phyloP scores from a whole-genome alignment of 306 rosid genomes.

The Nissolia schottii region DNA sequence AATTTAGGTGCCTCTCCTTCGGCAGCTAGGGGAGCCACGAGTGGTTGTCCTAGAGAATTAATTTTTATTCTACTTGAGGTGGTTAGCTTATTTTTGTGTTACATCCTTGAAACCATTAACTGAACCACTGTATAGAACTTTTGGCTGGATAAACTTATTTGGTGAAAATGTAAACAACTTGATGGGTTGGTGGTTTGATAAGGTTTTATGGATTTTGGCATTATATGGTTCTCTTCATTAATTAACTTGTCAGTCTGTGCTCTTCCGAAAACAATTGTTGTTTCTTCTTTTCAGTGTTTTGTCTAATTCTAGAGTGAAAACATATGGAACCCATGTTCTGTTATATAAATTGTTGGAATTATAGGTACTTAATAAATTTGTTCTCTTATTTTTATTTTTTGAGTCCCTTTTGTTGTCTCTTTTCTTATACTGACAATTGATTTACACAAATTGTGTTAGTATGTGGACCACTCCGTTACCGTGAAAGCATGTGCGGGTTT shows the following conservation, averaged over 20 bases:
- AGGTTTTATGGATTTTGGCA: background rate
- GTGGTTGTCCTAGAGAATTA: background rate
- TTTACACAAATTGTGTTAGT: constrained; percentile 48
- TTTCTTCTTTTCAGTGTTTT: background rate
- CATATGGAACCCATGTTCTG: background rate
- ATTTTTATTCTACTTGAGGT: background rate
- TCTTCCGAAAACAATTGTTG: background rate
- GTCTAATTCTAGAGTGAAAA: background rate
- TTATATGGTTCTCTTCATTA: background rate
- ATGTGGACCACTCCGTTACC: constrained; percentile 69
- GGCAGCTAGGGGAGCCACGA: background rate
- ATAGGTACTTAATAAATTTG: background rate
- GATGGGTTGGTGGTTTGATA: background rate
- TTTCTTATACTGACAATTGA: constrained; percentile 17
- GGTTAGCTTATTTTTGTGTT: background rate
- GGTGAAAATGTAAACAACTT: background rate
- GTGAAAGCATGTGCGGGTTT: constrained; percentile 86
- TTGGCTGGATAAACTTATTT: background rate
- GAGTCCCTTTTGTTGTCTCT: background rate
- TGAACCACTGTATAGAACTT: background rate
- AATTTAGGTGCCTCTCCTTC: background rate
- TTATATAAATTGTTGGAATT: constrained; percentile 5
- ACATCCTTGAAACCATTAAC: background rate
- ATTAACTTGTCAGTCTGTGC: background rate
- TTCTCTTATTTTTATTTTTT: background rate